Evolutionary conservation across 805 yeast genomes (phyloP).

Genomic region (Starmerella bombicola): DNA sequence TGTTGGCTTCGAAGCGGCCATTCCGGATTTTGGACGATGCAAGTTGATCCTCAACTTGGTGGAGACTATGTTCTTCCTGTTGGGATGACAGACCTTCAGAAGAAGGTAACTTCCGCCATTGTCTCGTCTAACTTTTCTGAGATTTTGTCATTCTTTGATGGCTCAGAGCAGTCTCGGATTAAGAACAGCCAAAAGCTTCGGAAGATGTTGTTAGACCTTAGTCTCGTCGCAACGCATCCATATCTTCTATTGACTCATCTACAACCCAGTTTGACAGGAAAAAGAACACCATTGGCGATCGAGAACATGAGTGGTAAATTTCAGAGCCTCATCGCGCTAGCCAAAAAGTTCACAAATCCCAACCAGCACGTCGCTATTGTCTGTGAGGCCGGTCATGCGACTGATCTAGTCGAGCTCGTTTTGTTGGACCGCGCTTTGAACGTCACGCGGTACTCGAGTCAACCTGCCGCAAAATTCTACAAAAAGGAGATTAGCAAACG

Average conservation of each 20-base stretch:
- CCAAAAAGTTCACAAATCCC: conserved; percentile 40
- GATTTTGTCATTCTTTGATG: conserved; percentile 72
- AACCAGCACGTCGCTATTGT: conserved; percentile 52
- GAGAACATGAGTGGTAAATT: conserved; percentile 51
- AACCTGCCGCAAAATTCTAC: conserved; percentile 12
- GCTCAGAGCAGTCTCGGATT: conserved; percentile 41
- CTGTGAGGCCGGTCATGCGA: conserved; percentile 51
- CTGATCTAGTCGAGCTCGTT: conserved; percentile 70
- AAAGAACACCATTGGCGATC: conserved; percentile 56
- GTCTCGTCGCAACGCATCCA: conserved; percentile 79
- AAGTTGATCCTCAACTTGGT: conserved; percentile 1
- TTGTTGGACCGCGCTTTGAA: conserved; percentile 57
- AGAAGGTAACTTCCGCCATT: conserved; percentile 80
- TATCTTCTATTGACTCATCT: conserved; percentile 71
- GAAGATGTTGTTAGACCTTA: conserved; percentile 62
- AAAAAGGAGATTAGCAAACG: conserved; percentile 12
- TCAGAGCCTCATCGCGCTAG: conserved; percentile 49
- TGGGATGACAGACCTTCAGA: conserved; percentile 40
- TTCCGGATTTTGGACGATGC: neutral
- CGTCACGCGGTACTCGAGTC: conserved; percentile 57
- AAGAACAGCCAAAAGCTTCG: conserved; percentile 43
- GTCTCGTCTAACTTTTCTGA: conserved; percentile 85
- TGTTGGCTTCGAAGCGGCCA: neutral
- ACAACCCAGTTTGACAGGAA: conserved; percentile 52
- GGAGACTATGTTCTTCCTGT: conserved; percentile 21